Evolutionary conservation across 805 yeast species (phyloP).

Genomic region (Myxozyma melibiosi): DNA sequence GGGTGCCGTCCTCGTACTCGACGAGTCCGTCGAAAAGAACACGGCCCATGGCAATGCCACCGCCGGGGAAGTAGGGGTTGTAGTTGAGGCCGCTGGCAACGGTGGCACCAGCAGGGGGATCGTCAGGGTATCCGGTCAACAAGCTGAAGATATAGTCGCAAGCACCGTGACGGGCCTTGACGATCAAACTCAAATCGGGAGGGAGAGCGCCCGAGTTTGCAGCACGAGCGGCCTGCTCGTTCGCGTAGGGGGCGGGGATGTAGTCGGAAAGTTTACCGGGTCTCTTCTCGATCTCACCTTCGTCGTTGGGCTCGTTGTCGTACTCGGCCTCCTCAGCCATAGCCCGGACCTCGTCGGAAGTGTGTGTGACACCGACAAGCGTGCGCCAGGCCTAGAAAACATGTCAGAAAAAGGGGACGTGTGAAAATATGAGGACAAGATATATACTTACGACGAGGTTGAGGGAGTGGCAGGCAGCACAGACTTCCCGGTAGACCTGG

Average conservation of each 20-base stretch:
- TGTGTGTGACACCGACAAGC: slow-evolving; percentile 94
- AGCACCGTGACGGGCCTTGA: slow-evolving; percentile 99
- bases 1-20: slow-evolving; percentile 98
- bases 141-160: slow-evolving; percentile 92
- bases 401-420: neutral
- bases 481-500: slow-evolving; percentile 98
- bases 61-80: slow-evolving; percentile 99
- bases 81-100: slow-evolving; percentile 95
- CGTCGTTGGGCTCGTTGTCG: slow-evolving; percentile 94
- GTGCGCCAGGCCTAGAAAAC: slow-evolving; percentile 86
- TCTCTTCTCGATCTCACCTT: slow-evolving; percentile 97
- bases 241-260: slow-evolving; percentile 92
- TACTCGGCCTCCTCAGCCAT: slow-evolving; percentile 97
- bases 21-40: slow-evolving; percentile 96
- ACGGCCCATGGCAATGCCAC: slow-evolving; percentile 98
- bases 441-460: slow-evolving; percentile 61
- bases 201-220: slow-evolving; percentile 99
- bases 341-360: slow-evolving; percentile 83
- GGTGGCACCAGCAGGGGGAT: slow-evolving; percentile 90
- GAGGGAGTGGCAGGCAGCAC: slow-evolving; percentile 98
- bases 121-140: slow-evolving; percentile 98
- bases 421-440: neutral
- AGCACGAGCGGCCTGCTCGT: slow-evolving; percentile 99
- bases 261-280: slow-evolving; percentile 96
- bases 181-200: slow-evolving; percentile 94